A percentile compares a stretch with the other conserved stretches of the same genome.
These are phyloP conservation scores for Cardiosporidium cionae DNA, from an alignment of 169 alveolate species.

Conservation along the genomic window DNA sequence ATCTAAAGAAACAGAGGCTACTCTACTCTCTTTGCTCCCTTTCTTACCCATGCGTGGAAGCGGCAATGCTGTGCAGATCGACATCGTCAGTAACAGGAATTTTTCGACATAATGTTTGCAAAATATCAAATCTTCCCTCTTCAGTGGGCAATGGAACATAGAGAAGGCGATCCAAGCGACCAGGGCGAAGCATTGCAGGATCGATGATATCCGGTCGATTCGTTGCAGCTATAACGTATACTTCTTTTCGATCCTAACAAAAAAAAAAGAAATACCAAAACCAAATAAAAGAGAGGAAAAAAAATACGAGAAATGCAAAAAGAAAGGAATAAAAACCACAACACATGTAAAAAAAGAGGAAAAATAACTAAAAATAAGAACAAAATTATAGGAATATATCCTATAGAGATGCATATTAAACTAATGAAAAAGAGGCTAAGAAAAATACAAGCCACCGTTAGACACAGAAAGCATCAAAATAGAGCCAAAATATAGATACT, in stretches of 20 bases:
- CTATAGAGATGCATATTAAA: too few species aligned
- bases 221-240: conserved; percentile 97
- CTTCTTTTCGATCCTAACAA: conserved; percentile 69
- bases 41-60: neutral
- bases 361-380: too few species aligned
- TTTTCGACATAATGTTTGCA: conserved; percentile 69
- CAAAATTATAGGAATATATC: too few species aligned
- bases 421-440: too few species aligned
- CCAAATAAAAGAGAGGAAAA: neutral
- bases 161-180: conserved; percentile 78
- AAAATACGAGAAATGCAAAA: neutral
- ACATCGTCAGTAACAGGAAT: conserved; percentile 67
- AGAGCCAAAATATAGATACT: too few species aligned
- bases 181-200: conserved; percentile 99
- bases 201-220: conserved; percentile 98
- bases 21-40: neutral
- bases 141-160: conserved; percentile 94
- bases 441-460: too few species aligned
- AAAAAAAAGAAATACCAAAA: too few species aligned
- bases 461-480: too few species aligned
- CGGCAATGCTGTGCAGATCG: conserved; percentile 7
- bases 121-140: conserved; percentile 79
- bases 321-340: too few species aligned
- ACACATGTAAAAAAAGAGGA: too few species aligned
- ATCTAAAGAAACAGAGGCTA: neutral